Percentiles rank a stretch among this genome's conserved stretches.
phyloP scores from a whole-genome alignment of 139 green algal genomes.

The Dunaliella primolecta region DNA sequence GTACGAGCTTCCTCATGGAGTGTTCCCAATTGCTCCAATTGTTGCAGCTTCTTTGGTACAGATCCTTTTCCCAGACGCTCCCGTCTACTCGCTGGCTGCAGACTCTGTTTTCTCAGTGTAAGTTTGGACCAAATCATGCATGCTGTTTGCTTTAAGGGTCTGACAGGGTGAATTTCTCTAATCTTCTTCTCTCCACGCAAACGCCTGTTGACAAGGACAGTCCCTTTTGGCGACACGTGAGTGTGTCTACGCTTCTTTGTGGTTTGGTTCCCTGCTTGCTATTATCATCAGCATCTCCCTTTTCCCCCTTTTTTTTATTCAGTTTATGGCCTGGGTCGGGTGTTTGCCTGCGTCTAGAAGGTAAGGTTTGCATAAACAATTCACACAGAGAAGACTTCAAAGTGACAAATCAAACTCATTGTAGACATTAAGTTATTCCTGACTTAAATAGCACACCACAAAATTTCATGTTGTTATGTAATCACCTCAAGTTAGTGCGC shows the following conservation, averaged over 20 bases:
- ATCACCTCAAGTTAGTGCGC: too few relatives aligned
- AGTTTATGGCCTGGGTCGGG: background rate
- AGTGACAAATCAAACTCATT: too few relatives aligned
- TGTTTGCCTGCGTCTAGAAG: background rate
- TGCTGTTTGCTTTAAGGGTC: background rate
- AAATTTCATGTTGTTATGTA: too few relatives aligned
- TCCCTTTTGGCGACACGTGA: background rate
- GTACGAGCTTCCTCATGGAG: slow-evolving; percentile 1
- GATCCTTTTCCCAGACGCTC: background rate
- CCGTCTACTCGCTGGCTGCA: slow-evolving; percentile 9
- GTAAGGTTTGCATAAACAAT: too few relatives aligned
- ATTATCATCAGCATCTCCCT: background rate
- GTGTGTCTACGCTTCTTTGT: background rate
- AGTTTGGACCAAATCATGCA: too few relatives aligned
- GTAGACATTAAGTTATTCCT: too few relatives aligned
- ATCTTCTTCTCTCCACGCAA: background rate
- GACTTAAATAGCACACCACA: too few relatives aligned
- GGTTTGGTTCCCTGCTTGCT: background rate
- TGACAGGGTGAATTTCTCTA: background rate
- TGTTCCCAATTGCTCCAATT: slow-evolving; percentile 28
- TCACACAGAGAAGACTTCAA: too few relatives aligned
- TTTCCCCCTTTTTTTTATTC: background rate
- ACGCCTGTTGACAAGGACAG: background rate
- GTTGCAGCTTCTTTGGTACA: background rate
- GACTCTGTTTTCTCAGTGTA: slow-evolving; percentile 10